These are phyloP conservation scores for Cutaneotrichosporon sp. DNA, from an alignment of 1,284 basidiomycete species.

Conservation along the genomic window DNA sequence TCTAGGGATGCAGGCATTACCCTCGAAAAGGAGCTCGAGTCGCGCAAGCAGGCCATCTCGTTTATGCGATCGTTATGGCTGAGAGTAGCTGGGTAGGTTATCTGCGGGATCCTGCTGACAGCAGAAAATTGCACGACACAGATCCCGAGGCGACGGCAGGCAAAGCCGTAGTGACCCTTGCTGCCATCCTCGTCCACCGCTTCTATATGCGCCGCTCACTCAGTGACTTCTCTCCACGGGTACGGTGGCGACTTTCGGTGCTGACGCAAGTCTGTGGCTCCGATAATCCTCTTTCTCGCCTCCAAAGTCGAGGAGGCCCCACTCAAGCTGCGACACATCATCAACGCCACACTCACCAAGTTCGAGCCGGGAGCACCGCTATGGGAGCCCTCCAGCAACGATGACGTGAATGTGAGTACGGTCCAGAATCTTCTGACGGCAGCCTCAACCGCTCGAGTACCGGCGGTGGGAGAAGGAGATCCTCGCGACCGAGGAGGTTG, in stretches of 20 bases:
- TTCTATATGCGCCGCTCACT: conserved; percentile 93
- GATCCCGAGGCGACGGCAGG: conserved; percentile 23
- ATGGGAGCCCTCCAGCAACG: conserved; percentile 31
- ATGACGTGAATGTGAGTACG: conserved; percentile 8
- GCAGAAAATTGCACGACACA: conserved; percentile 13
- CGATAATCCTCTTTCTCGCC: conserved; percentile 83
- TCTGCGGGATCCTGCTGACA: background rate
- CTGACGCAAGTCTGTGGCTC: conserved; percentile 72
- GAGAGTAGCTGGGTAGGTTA: conserved; percentile 17
- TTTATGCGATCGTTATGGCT: conserved; percentile 23
- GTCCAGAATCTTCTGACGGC: background rate
- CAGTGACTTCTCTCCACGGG: conserved; percentile 65
- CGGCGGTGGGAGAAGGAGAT: conserved; percentile 71
- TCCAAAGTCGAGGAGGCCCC: conserved; percentile 64
- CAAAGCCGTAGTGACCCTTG: conserved; percentile 63
- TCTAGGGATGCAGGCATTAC: conserved; percentile 35
- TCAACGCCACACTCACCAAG: conserved; percentile 39
- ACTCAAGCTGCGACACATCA: conserved; percentile 42
- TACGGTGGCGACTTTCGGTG: conserved; percentile 17
- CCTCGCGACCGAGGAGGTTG: conserved; percentile 73
- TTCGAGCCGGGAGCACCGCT: conserved; percentile 28
- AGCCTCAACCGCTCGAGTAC: conserved; percentile 61
- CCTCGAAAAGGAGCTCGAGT: conserved; percentile 34
- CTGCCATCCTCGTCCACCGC: conserved; percentile 85
- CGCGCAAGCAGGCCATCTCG: conserved; percentile 32